These are phyloP conservation scores for Colletotrichum phormii DNA, from an alignment of 2,329 filamentous ascomycete species.

Conservation along the genomic window DNA sequence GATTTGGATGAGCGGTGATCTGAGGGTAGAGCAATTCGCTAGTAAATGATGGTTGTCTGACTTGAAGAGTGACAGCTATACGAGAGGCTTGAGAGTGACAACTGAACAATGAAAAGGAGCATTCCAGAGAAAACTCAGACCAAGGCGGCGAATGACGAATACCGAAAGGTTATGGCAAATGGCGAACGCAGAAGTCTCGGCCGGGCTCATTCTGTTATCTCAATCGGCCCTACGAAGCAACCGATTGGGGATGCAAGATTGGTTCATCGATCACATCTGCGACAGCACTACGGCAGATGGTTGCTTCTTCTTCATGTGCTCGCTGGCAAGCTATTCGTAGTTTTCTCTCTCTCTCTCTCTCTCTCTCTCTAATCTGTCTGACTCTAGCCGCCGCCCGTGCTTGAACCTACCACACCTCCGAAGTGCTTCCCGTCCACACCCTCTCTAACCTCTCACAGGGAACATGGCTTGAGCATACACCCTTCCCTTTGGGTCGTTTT, in stretches of 20 bases:
- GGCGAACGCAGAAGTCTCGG: background rate
- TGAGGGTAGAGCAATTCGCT: background rate
- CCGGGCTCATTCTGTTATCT: constrained; percentile 16
- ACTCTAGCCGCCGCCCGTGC: background rate
- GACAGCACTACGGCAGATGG: constrained; percentile 3
- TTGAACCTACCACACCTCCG: background rate
- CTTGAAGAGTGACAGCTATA: too few relatives aligned
- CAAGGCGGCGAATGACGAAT: constrained; percentile 3
- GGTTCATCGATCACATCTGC: constrained; percentile 7
- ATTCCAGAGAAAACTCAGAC: background rate
- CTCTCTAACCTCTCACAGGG: background rate
- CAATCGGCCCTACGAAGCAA: constrained; percentile 32
- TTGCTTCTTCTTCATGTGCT: background rate
- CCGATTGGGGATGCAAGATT: constrained; percentile 34
- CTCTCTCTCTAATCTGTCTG: background rate
- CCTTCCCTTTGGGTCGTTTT: background rate
- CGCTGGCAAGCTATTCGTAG: background rate
- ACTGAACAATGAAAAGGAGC: background rate
- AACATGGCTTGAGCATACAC: background rate
- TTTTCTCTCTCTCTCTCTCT: background rate
- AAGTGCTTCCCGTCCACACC: background rate
- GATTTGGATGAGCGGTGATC: background rate
- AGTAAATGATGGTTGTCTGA: background rate
- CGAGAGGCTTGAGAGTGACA: background rate
- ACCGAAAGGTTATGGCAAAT: background rate